phyloP scores from a whole-genome alignment of 2,329 filamentous ascomycete genomes.

The Ceratocystis cacaofunesta region DNA sequence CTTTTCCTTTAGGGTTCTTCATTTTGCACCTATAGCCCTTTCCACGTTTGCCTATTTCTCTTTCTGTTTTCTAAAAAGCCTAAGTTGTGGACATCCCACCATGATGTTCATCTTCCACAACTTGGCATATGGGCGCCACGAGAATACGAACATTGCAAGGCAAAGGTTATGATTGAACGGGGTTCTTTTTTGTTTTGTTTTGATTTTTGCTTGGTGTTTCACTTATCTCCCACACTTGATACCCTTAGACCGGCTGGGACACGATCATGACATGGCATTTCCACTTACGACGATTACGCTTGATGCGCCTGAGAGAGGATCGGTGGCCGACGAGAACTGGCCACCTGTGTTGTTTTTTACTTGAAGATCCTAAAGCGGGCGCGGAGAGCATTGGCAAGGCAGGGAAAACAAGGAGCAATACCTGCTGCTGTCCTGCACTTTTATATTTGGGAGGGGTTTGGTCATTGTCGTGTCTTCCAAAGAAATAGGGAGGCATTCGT shows the following conservation, averaged over 20 bases:
- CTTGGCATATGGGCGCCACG: slow-evolving; percentile 17
- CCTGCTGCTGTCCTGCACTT: slow-evolving; percentile 4
- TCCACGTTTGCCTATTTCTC: slow-evolving; percentile 11
- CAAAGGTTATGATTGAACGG: slow-evolving; percentile 18
- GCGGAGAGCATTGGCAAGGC: slow-evolving; percentile 17
- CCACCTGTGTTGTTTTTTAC: slow-evolving; percentile 14
- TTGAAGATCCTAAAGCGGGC: slow-evolving; percentile 17
- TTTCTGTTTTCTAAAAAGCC: slow-evolving; percentile 11
- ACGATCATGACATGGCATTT: slow-evolving; percentile 18
- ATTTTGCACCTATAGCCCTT: slow-evolving; percentile 2
- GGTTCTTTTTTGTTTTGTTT: slow-evolving; percentile 19
- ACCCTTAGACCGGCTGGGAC: slow-evolving; percentile 22
- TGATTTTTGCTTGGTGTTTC: slow-evolving; percentile 19
- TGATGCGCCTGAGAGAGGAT: slow-evolving; percentile 18
- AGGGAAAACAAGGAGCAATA: slow-evolving; percentile 9
- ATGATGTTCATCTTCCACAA: background rate
- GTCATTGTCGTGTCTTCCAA: slow-evolving; percentile 23
- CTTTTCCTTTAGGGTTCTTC: slow-evolving; percentile 7
- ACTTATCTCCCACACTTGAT: slow-evolving; percentile 19
- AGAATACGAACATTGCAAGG: slow-evolving; percentile 22
- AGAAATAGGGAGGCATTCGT: slow-evolving; percentile 24
- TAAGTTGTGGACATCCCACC: background rate
- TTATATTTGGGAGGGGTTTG: slow-evolving; percentile 16
- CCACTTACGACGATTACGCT: slow-evolving; percentile 17
- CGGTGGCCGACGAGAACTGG: slow-evolving; percentile 8